Conservation (phyloP, 2,329 filamentous ascomycete species). For the Fusarium begoniae region DNA sequence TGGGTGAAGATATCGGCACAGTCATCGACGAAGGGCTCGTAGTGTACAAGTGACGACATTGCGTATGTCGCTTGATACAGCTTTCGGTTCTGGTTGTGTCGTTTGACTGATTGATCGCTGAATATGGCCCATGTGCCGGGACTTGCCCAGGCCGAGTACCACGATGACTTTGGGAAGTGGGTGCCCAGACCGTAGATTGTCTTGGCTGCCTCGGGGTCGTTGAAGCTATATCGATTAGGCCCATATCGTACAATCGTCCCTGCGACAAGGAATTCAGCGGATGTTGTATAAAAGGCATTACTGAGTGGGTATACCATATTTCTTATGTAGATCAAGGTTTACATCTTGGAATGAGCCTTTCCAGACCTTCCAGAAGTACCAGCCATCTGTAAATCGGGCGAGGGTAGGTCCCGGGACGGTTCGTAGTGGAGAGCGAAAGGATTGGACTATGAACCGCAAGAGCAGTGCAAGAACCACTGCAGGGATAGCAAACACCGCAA, state of each 20-base stretch:
- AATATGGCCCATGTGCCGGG: conserved; percentile 10
- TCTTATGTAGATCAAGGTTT: neutral
- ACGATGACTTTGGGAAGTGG: conserved; percentile 25
- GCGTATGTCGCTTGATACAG: conserved; percentile 25
- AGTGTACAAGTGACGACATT: conserved; percentile 24
- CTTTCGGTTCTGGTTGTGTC: conserved; percentile 4
- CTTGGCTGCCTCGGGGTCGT: conserved; percentile 12
- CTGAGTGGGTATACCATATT: neutral
- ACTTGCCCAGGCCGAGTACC: conserved; percentile 1
- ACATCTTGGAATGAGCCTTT: conserved; percentile 7
- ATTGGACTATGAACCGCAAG: neutral
- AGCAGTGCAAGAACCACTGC: neutral
- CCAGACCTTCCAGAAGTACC: conserved; percentile 13
- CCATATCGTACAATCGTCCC: conserved; percentile 5
- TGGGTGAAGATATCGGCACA: conserved; percentile 14
- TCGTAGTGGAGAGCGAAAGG: neutral
- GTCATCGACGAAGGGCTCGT: conserved; percentile 19
- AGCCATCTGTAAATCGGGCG: conserved; percentile 1
- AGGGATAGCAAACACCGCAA: neutral
- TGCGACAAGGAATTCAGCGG: rapidly evolving
- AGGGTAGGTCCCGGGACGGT: neutral
- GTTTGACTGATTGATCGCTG: conserved; percentile 1
- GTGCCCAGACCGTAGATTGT: conserved; percentile 15
- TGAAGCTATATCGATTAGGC: conserved; percentile 12
- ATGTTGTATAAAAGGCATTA: rapidly evolving